Conservation (phyloP, 192 early-diverging fungal species). For the Backusella macrospora region DNA sequence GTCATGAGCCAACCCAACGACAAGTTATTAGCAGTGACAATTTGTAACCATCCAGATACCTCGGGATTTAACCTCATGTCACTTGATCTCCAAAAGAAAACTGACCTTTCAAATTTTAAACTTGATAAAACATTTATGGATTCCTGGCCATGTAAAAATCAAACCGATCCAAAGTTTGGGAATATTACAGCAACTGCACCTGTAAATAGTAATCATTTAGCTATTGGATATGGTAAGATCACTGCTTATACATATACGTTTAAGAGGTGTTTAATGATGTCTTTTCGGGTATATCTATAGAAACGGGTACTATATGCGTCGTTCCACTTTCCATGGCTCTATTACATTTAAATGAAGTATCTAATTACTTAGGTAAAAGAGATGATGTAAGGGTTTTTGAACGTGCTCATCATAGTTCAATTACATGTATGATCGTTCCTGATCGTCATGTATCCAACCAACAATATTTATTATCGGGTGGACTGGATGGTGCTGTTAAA, state of each 20-base stretch:
- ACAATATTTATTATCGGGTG: constrained; percentile 65
- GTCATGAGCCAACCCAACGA: constrained; percentile 6
- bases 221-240: constrained; percentile 64
- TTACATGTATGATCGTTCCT: constrained; percentile 64
- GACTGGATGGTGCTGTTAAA: constrained; percentile 64
- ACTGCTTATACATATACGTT: background rate
- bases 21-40: background rate
- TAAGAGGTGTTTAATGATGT: background rate
- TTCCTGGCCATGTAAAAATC: constrained; percentile 41
- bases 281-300: constrained; percentile 37
- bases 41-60: constrained; percentile 9
- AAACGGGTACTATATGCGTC: constrained; percentile 63
- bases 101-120: background rate
- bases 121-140: constrained; percentile 35
- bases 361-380: constrained; percentile 21
- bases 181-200: constrained; percentile 52
- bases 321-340: constrained; percentile 51
- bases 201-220: constrained; percentile 60
- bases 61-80: constrained; percentile 4
- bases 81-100: background rate
- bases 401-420: constrained; percentile 59
- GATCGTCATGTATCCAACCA: constrained; percentile 42
- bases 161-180: constrained; percentile 19
- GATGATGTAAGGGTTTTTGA: constrained; percentile 30
- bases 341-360: constrained; percentile 30